Base-by-base conservation (phyloP, 164 flowering plant genomes). In the Dillenia turbinata region DNA sequence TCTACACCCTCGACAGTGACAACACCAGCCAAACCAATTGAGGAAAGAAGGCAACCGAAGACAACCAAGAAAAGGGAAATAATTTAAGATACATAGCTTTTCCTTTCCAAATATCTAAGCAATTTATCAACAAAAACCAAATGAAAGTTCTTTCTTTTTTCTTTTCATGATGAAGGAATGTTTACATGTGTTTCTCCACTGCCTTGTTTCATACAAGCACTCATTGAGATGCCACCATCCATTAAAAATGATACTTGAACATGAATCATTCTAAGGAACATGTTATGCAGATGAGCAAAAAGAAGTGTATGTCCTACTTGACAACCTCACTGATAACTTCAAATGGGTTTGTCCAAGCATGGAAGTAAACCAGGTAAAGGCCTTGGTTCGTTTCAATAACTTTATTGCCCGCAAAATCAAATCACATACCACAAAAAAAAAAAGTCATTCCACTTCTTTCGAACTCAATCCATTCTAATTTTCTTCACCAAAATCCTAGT, bases 21-120 rank as follows among this genome's bases (percentile, higher is more conserved):
- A 62, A 88, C 99, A 94, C 99, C 99, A 91, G 47, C 99, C 99
- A 82, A 94, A 91, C 97, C 97, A 94, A 66, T 94, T 94, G 59
- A 94, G 72, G 54, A 89, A 80, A 56, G 89, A 74, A 47, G 99
- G 99, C 76, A 88, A 69, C 96, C 87, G 75, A 56, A 78, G 19
- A 71, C 12, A 53, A 52, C 22, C 64, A 69, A 3, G 11, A 57
- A 14, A 54, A 54, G 2, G 49, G 44, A 16, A 13, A 48, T 40
- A 9, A 14, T 12, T 49, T 17, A 13, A 64, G 40, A 61, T 45
- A 17, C 49, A 17, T 52, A 49, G 46, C 15, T 24, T 47, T 43
- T 40, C 12, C 11, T 1, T 60, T 22, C 8, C 2, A 44, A 56
- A 7, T 16, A 12, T 3, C 14, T 2, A 13, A 13, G 24, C 33